Evolutionary conservation across 1,139 yeast species (phyloP).

Genomic region (Geotrichum candidum): DNA sequence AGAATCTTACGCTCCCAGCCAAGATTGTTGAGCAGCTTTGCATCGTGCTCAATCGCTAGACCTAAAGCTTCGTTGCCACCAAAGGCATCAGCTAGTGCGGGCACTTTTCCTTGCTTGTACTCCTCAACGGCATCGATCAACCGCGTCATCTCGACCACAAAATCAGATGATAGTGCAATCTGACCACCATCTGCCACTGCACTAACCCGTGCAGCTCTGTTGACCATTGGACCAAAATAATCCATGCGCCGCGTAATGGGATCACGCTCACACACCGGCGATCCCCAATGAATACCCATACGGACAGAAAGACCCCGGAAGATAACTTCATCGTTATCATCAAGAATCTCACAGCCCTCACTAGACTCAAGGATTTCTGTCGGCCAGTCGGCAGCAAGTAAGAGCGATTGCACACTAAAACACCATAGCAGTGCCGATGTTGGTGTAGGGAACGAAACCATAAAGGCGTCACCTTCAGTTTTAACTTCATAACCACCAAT

Average conservation of each 20-base stretch:
- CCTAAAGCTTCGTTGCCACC: slow-evolving; percentile 55
- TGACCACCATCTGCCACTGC: slow-evolving; percentile 98
- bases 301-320: slow-evolving; percentile 90
- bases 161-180: slow-evolving; percentile 78
- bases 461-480: slow-evolving; percentile 98
- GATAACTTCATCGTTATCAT: slow-evolving; percentile 52
- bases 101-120: slow-evolving; percentile 31
- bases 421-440: slow-evolving; percentile 91
- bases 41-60: slow-evolving; percentile 61
- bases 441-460: slow-evolving; percentile 94
- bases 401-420: slow-evolving; percentile 81
- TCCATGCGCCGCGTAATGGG: slow-evolving; percentile 96
- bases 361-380: slow-evolving; percentile 79
- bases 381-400: slow-evolving; percentile 90
- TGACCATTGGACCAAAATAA: slow-evolving; percentile 97
- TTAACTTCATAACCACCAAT: slow-evolving; percentile 97
- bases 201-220: slow-evolving; percentile 87
- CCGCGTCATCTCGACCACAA: slow-evolving; percentile 61
- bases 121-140: slow-evolving; percentile 45
- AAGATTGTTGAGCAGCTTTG: slow-evolving; percentile 56
- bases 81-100: slow-evolving; percentile 50
- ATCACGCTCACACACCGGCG: slow-evolving; percentile 93
- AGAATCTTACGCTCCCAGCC: slow-evolving; percentile 64
- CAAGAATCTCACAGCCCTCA: slow-evolving; percentile 78
- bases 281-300: slow-evolving; percentile 98